Conservation (phyloP, 78 protist species). For the Chrysochromulina tobinii region DNA sequence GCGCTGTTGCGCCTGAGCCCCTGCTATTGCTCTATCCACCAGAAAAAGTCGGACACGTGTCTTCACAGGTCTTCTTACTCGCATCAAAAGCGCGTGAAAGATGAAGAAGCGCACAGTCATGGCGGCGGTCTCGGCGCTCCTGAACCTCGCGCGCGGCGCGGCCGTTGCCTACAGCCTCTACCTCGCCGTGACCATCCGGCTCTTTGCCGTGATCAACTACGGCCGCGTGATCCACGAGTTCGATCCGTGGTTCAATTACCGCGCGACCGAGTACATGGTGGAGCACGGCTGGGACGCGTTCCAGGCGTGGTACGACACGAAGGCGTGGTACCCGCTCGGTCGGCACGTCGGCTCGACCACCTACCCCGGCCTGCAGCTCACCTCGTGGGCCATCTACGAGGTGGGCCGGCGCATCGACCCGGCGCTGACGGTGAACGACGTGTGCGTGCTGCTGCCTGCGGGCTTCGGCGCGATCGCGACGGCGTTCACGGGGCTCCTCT, state of each 20-base stretch:
- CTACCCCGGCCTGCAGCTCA: conserved; percentile 50
- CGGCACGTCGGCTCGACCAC: conserved; percentile 52
- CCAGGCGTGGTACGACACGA: conserved; percentile 45
- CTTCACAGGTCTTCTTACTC: too few relatives aligned
- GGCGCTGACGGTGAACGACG: not conserved
- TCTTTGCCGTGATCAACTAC: not conserved
- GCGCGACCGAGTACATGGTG: conserved; percentile 50
- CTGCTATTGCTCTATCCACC: too few relatives aligned
- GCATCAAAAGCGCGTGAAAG: too few relatives aligned
- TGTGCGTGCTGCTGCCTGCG: conserved; percentile 7
- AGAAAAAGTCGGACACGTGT: too few relatives aligned
- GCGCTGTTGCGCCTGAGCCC: too few relatives aligned
- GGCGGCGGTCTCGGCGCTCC: too few relatives aligned
- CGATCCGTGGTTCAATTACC: conserved; percentile 62
- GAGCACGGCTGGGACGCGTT: conserved; percentile 31
- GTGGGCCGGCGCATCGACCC: not conserved
- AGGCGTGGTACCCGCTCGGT: conserved; percentile 59
- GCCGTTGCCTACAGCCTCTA: not conserved
- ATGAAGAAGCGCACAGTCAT: too few relatives aligned
- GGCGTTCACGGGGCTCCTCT: not conserved
- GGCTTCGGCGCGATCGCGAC: not conserved
- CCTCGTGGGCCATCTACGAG: not conserved
- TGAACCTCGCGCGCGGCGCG: too few relatives aligned
- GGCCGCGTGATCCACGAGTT: conserved; percentile 34
- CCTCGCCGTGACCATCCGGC: not conserved